Conservation (phyloP, 1,284 basidiomycete species). For the Rhodotorula glutinis region DNA sequence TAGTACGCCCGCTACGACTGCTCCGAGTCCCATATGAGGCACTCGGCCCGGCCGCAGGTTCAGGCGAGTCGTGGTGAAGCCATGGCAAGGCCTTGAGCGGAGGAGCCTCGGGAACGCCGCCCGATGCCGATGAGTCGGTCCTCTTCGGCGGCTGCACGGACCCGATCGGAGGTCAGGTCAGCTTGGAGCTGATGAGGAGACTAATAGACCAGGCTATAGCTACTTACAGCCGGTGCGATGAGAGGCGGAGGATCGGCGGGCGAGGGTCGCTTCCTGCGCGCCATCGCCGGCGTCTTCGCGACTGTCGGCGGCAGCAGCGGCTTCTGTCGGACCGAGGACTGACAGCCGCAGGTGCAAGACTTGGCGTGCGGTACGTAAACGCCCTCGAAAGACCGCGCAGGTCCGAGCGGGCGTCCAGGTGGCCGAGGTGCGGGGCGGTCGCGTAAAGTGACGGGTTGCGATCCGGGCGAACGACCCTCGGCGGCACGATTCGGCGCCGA, state of each 20-base stretch:
- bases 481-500: neutral
- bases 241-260: neutral
- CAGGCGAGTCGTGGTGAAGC: conserved; percentile 5
- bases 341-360: conserved; percentile 1
- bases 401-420: neutral
- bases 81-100: conserved; percentile 1
- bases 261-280: conserved; percentile 2
- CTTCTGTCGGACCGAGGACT: neutral
- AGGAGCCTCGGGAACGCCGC: neutral
- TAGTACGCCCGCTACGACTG: neutral
- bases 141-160: conserved; percentile 1
- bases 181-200: neutral
- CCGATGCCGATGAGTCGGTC: conserved; percentile 3
- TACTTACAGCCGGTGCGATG: neutral
- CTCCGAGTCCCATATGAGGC: conserved; percentile 4
- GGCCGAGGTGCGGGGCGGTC: neutral
- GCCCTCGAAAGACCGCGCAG: neutral
- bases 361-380: neutral
- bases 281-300: conserved; percentile 1
- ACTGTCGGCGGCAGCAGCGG: neutral
- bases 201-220: too few relatives aligned
- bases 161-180: neutral
- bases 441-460: neutral
- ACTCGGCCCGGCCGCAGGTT: neutral
- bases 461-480: too few relatives aligned